These are phyloP conservation scores for Smallanthus sonchifolius DNA, from an alignment of 129 eudicot species.

Conservation along the genomic window DNA sequence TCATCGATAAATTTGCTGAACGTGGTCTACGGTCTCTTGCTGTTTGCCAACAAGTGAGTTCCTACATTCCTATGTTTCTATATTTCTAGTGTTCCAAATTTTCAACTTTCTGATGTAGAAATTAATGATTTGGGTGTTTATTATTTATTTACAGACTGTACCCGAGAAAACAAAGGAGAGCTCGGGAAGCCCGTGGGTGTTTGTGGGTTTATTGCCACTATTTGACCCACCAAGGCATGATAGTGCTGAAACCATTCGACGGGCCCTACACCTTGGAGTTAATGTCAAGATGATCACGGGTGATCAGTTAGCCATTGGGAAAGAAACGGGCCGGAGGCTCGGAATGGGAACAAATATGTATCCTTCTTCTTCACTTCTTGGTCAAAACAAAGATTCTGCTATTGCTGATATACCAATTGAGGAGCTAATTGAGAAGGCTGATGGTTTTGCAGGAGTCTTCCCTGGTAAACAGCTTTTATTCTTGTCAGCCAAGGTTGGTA, in stretches of 20 bases:
- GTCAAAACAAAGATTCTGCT: constrained; percentile 61
- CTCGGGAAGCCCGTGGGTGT: constrained; percentile 72
- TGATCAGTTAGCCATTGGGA: constrained; percentile 94
- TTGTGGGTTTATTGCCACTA: constrained; percentile 76
- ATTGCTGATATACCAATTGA: constrained; percentile 68
- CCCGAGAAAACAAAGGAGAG: constrained; percentile 89
- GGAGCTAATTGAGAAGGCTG: constrained; percentile 88
- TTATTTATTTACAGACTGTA: constrained; percentile 37
- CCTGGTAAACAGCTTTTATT: constrained; percentile 40
- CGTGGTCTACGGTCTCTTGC: constrained; percentile 93
- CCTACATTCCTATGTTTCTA: not conserved
- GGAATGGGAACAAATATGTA: constrained; percentile 97
- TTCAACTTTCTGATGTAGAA: not conserved
- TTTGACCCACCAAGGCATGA: constrained; percentile 96
- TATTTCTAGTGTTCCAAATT: not conserved
- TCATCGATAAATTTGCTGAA: constrained; percentile 82
- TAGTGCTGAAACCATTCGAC: constrained; percentile 87
- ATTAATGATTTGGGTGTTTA: not conserved
- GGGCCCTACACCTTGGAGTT: constrained; percentile 83
- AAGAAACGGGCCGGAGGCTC: constrained; percentile 85
- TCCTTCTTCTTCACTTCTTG: constrained; percentile 90
- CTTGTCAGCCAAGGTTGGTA: not conserved
- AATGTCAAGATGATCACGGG: constrained; percentile 97
- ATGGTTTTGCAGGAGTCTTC: constrained; percentile 93
- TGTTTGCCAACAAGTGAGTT: constrained; percentile 56